Evolutionary conservation across 257 asterid genomes (phyloP).

Genomic region (Solanum peruvianum): DNA sequence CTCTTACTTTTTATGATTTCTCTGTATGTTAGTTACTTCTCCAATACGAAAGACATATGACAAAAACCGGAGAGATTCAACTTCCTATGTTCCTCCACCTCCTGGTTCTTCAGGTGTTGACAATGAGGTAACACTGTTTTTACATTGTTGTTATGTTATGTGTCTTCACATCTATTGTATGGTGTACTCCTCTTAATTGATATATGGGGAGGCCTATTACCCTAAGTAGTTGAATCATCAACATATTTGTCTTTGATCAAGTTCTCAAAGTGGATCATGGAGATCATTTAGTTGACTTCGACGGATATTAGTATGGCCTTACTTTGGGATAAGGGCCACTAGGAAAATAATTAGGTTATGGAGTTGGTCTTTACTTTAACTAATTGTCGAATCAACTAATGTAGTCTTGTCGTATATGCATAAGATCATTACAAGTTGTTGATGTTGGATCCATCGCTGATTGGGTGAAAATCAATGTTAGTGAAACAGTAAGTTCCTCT

Average conservation of each 20-base stretch:
- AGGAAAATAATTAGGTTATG: neutral
- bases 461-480: no score
- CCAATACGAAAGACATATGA: constrained; percentile 18
- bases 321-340: neutral
- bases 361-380: no score
- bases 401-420: neutral
- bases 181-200: neutral
- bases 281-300: neutral
- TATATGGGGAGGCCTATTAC: neutral
- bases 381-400: neutral
- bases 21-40: constrained; percentile 46
- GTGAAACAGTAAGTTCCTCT: no score
- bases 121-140: constrained; percentile 35
- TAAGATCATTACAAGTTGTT: no score
- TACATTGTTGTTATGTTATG: neutral
- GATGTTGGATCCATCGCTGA: no score
- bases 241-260: neutral
- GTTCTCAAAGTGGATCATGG: neutral
- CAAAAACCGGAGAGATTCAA: constrained; percentile 53
- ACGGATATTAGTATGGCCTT: neutral
- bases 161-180: neutral
- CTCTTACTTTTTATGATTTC: neutral
- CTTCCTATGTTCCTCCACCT: constrained; percentile 31
- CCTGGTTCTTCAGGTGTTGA: constrained; percentile 41
- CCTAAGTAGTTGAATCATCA: neutral